Evolutionary conservation across 192 early-diverging fungal species (phyloP), one percentile per base, ranked within the genome.

Genomic region (Backusella liffmaniae): DNA sequence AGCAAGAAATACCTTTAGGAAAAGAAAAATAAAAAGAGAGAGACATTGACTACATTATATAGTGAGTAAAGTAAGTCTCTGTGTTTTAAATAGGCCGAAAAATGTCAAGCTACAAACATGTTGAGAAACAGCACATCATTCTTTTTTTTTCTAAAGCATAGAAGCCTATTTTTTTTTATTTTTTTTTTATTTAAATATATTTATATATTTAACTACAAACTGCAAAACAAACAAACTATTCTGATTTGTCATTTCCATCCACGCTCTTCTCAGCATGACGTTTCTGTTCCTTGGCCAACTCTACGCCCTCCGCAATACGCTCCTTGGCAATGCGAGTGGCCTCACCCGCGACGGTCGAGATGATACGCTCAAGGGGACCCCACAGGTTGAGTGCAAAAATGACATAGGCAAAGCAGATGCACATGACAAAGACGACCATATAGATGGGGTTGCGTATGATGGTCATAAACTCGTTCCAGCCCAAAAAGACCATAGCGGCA

Each of bases 401-500:
- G 0, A 92, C 84, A 36, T 87, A 87, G n/a, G 84, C 88, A 23
- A 85, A 74, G 13, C 86, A 77, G 21, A 90, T 89, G 3, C 91
- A 70, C 73, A 95, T 71, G 0, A 86, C 81, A 41, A 88, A 79
- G 16, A 91, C 77, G 26, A 97, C 77, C 71, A 97, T 84, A 74
- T 96, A 97, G 13, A 96, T 26, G 26, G 98, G 98, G 76, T 92
- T 97, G 46, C 87, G 89, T 42, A 98, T 75, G 21, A 99, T 87
- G 0, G 92, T 74, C 82, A 95, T 88, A 32, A 96, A 93, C 83
- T 99, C 98, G 76, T 99, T 99, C 95, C 96, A 99, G 26, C 98
- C 98, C 5, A 99, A 85, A 12, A 93, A 73, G 5, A 97, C 80
- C 41, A 95, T 83, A 70, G 95, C 72, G 16, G 91, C 87, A 30